Percentiles rank a stretch among this genome's conserved stretches.
These are phyloP conservation scores for Pleurotus ostreatus DNA, from an alignment of 768 basidiomycete species.

Conservation along the genomic window DNA sequence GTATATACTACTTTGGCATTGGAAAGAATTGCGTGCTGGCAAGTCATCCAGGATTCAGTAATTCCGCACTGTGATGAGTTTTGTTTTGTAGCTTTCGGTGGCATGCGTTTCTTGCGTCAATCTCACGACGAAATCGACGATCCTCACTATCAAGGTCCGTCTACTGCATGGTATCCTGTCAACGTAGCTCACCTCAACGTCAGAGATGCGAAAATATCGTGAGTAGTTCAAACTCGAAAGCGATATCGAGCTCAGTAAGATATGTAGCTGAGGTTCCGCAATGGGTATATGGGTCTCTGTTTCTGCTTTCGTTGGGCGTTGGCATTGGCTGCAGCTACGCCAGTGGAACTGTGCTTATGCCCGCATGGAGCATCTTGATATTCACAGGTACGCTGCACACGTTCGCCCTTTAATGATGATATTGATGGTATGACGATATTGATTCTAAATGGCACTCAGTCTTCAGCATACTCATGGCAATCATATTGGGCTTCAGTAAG, in stretches of 20 bases:
- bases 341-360: slow-evolving; percentile 40
- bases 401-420: too few relatives aligned
- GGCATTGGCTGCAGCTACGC: slow-evolving; percentile 45
- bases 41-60: background rate
- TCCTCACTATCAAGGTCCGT: slow-evolving; percentile 42
- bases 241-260: background rate
- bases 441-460: slow-evolving; percentile 5
- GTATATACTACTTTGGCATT: slow-evolving; percentile 48
- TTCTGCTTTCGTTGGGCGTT: slow-evolving; percentile 40
- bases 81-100: slow-evolving; percentile 32
- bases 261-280: slow-evolving; percentile 42
- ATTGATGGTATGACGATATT: too few relatives aligned
- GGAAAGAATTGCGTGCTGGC: slow-evolving; percentile 43
- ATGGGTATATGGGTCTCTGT: slow-evolving; percentile 45
- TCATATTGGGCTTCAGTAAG: slow-evolving; percentile 39
- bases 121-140: slow-evolving; percentile 40
- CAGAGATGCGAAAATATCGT: slow-evolving; percentile 48
- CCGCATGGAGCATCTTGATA: slow-evolving; percentile 50
- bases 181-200: background rate
- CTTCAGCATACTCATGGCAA: slow-evolving; percentile 29
- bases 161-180: background rate
- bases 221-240: background rate
- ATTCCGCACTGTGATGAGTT: background rate
- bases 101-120: slow-evolving; percentile 32
- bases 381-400: slow-evolving; percentile 33